Evolutionary conservation across 495 filamentous ascomycete species (phyloP), one percentile per base, ranked within the genome.

Genomic region (Rhypophila decipiens): DNA sequence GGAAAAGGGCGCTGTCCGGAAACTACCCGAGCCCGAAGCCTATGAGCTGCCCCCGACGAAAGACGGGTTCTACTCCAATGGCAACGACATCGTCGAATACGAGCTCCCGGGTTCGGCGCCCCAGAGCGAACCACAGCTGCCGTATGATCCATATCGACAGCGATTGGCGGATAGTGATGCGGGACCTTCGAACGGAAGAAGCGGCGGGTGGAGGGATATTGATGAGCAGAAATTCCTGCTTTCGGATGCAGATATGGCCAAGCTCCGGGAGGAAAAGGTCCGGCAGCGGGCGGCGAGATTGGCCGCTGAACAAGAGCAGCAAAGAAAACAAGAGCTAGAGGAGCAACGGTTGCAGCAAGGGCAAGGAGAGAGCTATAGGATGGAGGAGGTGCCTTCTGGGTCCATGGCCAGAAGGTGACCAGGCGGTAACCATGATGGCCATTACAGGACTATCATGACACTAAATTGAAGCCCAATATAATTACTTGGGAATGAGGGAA

Each of bases 31-130:
- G 22, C 63, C 63, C 1, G 44, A 52, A 37, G 63, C 60, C 12
- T 59, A 59, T 5, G 63, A 65, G 34, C 47, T 65, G 18, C 63
- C 63, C n/a, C 63, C 63, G 1, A 65, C 63, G 12, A 65, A 65
- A 44, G 63, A 65, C 35, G 63, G 63, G 1, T 65, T 51, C 15
- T 65, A 65, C 24, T 58, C 57, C 23, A 49, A 58, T 21, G 35
- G 23, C 1, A 42, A 27, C 2, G 51, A 57, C 17, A 20, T 55
- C 5, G 49, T 59, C 10, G 57, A 65, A 46, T 55, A 64, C n/a
- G 62, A 65, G 46, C 47, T 65, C 0, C 60, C 52, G 5, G 62
- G 60, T 0, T 44, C 58, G 2, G 51, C 50, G 17, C 52, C 46
- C 4, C 43, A 61, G 43, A 41, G 52, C 15, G 57, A 48, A 36